Evolutionary conservation across 768 basidiomycete species (phyloP), one percentile per base, ranked within the genome.

Genomic region (Russula abietina): DNA sequence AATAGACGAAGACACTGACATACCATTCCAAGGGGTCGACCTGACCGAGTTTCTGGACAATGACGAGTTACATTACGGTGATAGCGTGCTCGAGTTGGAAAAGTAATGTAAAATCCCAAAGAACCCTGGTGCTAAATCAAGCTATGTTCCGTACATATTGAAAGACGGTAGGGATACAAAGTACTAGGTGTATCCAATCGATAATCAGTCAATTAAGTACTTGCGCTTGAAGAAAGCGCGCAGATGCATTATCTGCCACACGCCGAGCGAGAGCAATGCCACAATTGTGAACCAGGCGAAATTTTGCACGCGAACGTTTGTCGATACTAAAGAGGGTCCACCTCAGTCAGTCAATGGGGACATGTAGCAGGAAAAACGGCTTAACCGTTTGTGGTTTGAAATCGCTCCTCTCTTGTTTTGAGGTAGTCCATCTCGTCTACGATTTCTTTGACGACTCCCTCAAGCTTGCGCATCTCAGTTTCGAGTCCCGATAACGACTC

Each of bases 391-490:
- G 97, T 99, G 67, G 76, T 77, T 14, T 91, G 80, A 78, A 99
- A 98, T 51, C 82, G 80, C 69, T 89, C 87, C 74, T 98, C 96
- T n/a, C 96, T 81, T 68, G 78, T 76, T 77, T 94, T 92, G 64
- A 99, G 82, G 75, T 96, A 98, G 9, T 83, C 83, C 78, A 98
- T 80, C 75, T 99, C 95, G 69, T 98, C 95, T 16, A 89, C 85
- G 57, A 99, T 86, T 77, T 98, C 97, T 73, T 94, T 92, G 39
- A 94, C 89, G 16, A 98, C 74, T 0, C 93, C 95, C 73, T 99
- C 97, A 3, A 99, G 80, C 71, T 98, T 98, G 45, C 94, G 85
- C 95, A 98, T 98, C 74, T 98, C 97, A 0, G 93, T 95, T 76
- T 99, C 97, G 22, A 99, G 83, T 0, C 89, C 90, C 7, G 93